Evolutionary conservation across 306 rosid genomes (phyloP), one percentile per base, ranked within the genome.

Genomic region (Lupinus albus): DNA sequence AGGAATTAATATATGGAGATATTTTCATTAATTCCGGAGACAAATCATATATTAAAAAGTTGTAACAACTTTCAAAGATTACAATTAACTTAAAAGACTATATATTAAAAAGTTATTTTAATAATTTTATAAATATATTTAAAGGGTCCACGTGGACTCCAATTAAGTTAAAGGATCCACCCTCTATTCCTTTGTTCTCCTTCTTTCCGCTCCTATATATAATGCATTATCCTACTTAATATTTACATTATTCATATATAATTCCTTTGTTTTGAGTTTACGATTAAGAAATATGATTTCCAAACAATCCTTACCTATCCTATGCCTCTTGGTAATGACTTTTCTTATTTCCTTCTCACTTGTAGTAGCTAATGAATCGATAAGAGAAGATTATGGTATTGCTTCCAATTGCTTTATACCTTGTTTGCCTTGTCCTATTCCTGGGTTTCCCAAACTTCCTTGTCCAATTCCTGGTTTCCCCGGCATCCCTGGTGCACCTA

Each of bases 261-360:
- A 25, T 25, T 25, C 35, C 35, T 3, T 15, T 50, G 9, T 11
- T 33, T 35, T 16, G 33, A 15, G 3, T 41, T 47, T 10, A 2
- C 11, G 36, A 7, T 1, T 8, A 7, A 70, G 52, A 38, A 65
- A 84, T 3, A 42, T 76, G 89, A 75, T 30, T 71, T 82, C 82
- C 17, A 72, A 65, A 44, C 28, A 67, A 25, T 7, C 39, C 14
- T 4, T 64, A 4, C 14, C 78, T 51, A 11, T 61, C 13, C 14
- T 78, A 4, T 54, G 72, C 50, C 64, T 88, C 75, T 70, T 74
- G 32, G 81, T 75, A 33, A 8, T 85, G 64, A 20, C 21, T 51
- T 44, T 41, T 59, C 32, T 75, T 2, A 59, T 36, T 52, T 60
- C 68, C 7, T 60, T 64, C 7, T 53, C 50, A 3, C 8, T 35